Conservation (phyloP, 2,329 filamentous ascomycete species). For the Fusarium sp. region DNA sequence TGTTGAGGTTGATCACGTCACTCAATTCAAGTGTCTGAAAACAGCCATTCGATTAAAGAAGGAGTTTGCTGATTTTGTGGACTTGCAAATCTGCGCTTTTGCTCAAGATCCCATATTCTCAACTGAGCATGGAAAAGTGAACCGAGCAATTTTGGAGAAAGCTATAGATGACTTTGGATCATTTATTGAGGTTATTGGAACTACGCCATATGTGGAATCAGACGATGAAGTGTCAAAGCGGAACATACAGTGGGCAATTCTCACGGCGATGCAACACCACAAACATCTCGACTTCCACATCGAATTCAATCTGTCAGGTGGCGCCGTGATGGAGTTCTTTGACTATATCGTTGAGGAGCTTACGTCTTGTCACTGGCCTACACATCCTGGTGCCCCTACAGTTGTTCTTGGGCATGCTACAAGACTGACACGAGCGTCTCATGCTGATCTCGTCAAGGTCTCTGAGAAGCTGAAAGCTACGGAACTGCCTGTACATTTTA, state of each 20-base stretch:
- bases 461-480: not conserved
- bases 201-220: constrained; percentile 3
- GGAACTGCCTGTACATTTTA: not conserved
- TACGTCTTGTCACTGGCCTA: not conserved
- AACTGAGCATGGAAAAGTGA: not conserved
- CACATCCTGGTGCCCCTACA: not conserved
- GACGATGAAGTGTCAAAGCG: not conserved
- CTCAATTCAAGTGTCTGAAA: not conserved
- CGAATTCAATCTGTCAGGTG: not conserved
- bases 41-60: not conserved
- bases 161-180: not conserved
- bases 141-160: not conserved
- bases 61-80: not conserved
- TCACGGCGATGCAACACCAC: not conserved
- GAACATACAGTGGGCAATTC: constrained; percentile 12
- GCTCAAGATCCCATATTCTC: constrained; percentile 23
- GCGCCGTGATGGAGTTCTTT: not conserved
- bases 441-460: not conserved
- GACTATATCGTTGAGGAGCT: not conserved
- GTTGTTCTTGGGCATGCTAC: constrained; percentile 19
- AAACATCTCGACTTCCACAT: constrained; percentile 12
- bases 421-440: not conserved
- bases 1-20: constrained; percentile 13
- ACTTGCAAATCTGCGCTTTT: constrained; percentile 10
- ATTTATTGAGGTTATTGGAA: not conserved